Base-by-base conservation (phyloP, 768 basidiomycete species). In the Daedaleopsis sinensis region DNA sequence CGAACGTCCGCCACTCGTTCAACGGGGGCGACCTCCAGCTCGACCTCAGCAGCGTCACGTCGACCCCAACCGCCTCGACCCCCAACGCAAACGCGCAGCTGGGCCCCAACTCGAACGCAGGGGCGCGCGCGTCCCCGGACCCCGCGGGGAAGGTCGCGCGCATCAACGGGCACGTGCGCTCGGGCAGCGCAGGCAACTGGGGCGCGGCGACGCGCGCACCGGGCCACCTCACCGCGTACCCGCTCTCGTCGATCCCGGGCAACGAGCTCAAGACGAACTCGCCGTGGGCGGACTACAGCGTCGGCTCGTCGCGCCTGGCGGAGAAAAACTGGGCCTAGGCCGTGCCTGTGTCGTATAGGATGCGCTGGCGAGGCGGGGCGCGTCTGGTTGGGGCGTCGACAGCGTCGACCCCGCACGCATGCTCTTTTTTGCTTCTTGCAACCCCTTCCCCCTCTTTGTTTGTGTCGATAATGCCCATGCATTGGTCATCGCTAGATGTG, bases 131-230 rank as follows among this genome's bases (percentile, higher is more conserved):
- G 59, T 61, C 79, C 77, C 44, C 79, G 74, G 53, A 82, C 79
- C 64, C 76, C 68, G 73, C 77, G 27, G 27, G 27, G 47, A 72
- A 58, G 52, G 65, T 78, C 19, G 57, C 70, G 19, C 84, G 89
- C 58, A 77, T 78, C 32, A 85, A 79, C 57, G 87, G 88, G 39
- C 90, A 93, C 69, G 84, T 85, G 61, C 87, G 91, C 62, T 85
- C 89, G 47, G 91, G 91, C 49, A 92, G 90, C 72, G 88, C 88
- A 27, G 90, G 90, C 36, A 92, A 91, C 71, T 92, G 91, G 91
- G 87, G 79, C 46, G 84, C 76, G 67, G 79, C 89, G 66, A 71
- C 84, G 27, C 82, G 78, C 71, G 82, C 75, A 68, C 4, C 27
- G 27, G 80, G 80, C 69, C 70, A 84, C 42, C 84, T 84, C 66